These are phyloP conservation scores for Neoboletus magnificus DNA, from an alignment of 768 basidiomycete genomes.

Conservation along the genomic window DNA sequence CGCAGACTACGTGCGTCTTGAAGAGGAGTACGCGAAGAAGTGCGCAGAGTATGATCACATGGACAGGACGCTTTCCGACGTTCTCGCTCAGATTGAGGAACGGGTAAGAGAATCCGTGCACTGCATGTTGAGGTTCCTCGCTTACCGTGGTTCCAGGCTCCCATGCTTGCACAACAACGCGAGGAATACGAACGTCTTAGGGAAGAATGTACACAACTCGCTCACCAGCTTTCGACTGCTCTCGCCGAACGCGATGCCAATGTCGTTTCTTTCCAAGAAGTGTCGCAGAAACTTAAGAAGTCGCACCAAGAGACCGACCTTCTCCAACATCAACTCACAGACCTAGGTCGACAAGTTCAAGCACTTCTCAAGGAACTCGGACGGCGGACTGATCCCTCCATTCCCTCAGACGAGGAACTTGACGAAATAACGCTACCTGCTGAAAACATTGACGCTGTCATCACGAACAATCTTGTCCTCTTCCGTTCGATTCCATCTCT, in stretches of 20 bases:
- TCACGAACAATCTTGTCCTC: constrained; percentile 84
- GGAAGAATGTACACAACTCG: constrained; percentile 75
- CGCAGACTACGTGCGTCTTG: constrained; percentile 80
- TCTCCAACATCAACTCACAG: constrained; percentile 71
- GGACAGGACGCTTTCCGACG: constrained; percentile 72
- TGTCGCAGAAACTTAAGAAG: constrained; percentile 58
- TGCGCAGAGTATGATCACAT: constrained; percentile 81
- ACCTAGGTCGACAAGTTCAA: constrained; percentile 84
- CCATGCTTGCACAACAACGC: constrained; percentile 85
- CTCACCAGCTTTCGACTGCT: constrained; percentile 72
- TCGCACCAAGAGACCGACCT: constrained; percentile 61
- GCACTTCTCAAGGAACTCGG: constrained; percentile 73
- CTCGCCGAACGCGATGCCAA: constrained; percentile 73
- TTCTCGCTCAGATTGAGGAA: constrained; percentile 90
- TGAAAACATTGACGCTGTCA: constrained; percentile 69
- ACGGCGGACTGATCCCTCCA: constrained; percentile 77
- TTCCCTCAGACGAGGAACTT: constrained; percentile 67
- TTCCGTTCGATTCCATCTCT: constrained; percentile 77
- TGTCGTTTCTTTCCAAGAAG: constrained; percentile 52
- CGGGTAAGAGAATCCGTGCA: constrained; percentile 43
- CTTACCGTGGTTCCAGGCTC: constrained; percentile 55
- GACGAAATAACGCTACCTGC: constrained; percentile 46
- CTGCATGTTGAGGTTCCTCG: background rate
- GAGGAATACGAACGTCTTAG: constrained; percentile 83
- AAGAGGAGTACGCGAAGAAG: constrained; percentile 77